phyloP scores from a whole-genome alignment of 192 early-diverging fungal genomes.

The Funneliformis mosseae region DNA sequence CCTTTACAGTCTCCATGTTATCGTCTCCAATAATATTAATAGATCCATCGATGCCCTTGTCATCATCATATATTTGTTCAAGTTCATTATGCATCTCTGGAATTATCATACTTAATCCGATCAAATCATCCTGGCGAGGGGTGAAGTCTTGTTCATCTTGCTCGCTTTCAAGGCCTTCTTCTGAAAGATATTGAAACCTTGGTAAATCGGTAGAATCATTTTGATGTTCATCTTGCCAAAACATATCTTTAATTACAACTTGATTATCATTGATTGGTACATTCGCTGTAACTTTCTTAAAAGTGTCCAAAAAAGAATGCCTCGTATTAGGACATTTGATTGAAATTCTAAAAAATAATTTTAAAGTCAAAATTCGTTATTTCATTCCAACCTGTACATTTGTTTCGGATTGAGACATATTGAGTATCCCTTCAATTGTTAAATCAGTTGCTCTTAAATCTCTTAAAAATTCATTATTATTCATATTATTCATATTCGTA shows the following conservation, averaged over 20 bases:
- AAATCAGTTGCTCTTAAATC: neutral
- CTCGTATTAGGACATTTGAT: neutral
- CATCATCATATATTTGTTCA: too few species aligned
- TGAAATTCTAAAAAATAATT: neutral
- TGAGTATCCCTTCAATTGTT: neutral
- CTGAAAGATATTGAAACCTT: neutral
- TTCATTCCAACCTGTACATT: neutral
- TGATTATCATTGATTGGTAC: neutral
- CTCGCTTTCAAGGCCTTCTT: neutral
- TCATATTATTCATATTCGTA: neutral
- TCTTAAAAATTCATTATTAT: too few species aligned
- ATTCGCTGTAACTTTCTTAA: neutral
- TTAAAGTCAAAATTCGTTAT: neutral
- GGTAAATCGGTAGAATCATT: neutral
- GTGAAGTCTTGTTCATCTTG: neutral
- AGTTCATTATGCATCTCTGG: neutral
- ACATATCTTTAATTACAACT: neutral
- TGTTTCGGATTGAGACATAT: neutral
- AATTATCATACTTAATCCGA: neutral
- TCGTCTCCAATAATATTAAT: too few species aligned
- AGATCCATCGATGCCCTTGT: too few species aligned
- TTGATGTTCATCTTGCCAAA: neutral
- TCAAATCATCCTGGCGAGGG: too few species aligned
- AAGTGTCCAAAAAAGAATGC: neutral
- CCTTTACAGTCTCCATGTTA: too few species aligned